Evolutionary conservation across 495 filamentous ascomycete species (phyloP).

Genomic region (Evansstolkia leycettana): DNA sequence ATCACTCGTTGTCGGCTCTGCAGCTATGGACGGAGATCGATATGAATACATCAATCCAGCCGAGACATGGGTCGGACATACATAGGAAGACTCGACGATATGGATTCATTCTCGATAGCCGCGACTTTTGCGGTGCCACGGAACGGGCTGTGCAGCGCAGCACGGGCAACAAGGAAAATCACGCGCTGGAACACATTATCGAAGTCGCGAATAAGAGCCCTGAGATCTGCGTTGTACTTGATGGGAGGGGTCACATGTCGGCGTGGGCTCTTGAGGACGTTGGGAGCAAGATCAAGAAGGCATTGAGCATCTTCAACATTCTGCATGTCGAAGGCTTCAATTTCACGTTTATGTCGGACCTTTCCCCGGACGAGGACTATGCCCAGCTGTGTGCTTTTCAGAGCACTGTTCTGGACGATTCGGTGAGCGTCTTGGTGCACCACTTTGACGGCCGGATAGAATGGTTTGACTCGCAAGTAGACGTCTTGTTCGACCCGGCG

Average conservation of each 20-base stretch:
- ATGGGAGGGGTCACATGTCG: constrained; percentile 77
- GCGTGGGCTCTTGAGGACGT: constrained; percentile 92
- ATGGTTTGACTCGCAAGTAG: constrained; percentile 67
- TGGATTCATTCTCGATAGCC: constrained; percentile 76
- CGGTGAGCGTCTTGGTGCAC: constrained; percentile 69
- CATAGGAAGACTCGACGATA: constrained; percentile 39
- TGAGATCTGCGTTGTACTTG: constrained; percentile 77
- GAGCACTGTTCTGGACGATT: constrained; percentile 40
- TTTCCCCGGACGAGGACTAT: constrained; percentile 38
- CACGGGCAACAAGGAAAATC: constrained; percentile 46
- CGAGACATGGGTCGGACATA: constrained; percentile 26
- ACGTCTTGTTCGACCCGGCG: constrained; percentile 70
- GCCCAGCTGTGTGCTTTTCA: constrained; percentile 67
- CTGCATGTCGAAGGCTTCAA: constrained; percentile 64
- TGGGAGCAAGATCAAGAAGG: constrained; percentile 56
- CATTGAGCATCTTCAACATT: constrained; percentile 73
- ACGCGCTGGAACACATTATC: constrained; percentile 70
- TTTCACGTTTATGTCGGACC: constrained; percentile 47
- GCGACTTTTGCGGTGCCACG: constrained; percentile 63
- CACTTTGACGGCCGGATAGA: constrained; percentile 77
- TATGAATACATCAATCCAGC: constrained; percentile 60
- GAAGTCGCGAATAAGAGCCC: constrained; percentile 77
- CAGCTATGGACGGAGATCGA: constrained; percentile 78
- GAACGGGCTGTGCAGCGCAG: constrained; percentile 60
- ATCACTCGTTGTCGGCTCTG: constrained; percentile 56